These are phyloP conservation scores for Elsinoe ampelina DNA, from an alignment of 2,329 filamentous ascomycete species.

Conservation along the genomic window DNA sequence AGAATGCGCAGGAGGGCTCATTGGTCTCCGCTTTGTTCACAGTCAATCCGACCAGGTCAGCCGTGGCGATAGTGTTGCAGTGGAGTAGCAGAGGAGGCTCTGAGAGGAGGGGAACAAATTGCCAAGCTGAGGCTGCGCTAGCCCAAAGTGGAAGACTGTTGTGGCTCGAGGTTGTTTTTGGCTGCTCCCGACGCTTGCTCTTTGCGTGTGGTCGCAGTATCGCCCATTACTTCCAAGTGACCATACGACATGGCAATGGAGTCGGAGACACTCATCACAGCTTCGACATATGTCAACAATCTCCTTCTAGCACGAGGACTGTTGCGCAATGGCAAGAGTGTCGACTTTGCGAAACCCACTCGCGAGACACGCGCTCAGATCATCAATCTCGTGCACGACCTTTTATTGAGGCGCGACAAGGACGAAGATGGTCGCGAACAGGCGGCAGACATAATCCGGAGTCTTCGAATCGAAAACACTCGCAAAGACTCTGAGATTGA, in stretches of 20 bases:
- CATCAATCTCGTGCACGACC: constrained; percentile 87
- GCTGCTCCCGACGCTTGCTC: not conserved
- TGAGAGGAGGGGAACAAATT: not conserved
- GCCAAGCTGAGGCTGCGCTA: not conserved
- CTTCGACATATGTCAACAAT: constrained; percentile 57
- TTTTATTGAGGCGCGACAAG: constrained; percentile 85
- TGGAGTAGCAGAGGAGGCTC: not conserved
- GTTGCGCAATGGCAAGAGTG: constrained; percentile 54
- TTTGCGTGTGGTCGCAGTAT: not conserved
- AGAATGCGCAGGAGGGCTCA: too few relatives aligned
- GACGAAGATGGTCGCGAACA: constrained; percentile 84
- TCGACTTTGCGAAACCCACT: constrained; percentile 68
- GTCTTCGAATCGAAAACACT: constrained; percentile 63
- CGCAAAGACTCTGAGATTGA: constrained; percentile 58
- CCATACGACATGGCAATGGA: constrained; percentile 27
- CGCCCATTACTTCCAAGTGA: not conserved
- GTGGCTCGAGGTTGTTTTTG: not conserved
- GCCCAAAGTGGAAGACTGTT: constrained; percentile 8
- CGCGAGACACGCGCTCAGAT: constrained; percentile 70
- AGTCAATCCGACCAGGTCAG: too few relatives aligned
- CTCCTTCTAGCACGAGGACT: constrained; percentile 55
- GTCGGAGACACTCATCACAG: constrained; percentile 48
- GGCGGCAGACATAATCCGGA: constrained; percentile 67
- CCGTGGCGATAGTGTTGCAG: too few relatives aligned
- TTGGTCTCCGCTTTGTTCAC: too few relatives aligned